Percentiles rank a stretch among this genome's conserved stretches.
These are phyloP conservation scores for Morella rubra DNA, from an alignment of 306 rosid species.

Conservation along the genomic window DNA sequence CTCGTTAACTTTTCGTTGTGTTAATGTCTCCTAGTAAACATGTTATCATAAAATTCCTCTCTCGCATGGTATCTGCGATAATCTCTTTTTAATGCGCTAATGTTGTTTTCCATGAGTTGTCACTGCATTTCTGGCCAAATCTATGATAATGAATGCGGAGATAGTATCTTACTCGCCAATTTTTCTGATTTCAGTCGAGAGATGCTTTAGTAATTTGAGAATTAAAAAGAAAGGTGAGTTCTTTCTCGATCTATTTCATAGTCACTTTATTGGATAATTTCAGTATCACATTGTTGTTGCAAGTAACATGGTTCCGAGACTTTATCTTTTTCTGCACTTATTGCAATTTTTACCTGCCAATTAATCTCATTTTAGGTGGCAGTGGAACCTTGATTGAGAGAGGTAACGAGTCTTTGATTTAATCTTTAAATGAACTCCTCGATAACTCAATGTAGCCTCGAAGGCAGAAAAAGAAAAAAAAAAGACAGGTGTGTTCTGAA, in stretches of 20 bases:
- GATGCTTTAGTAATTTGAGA: constrained; percentile 28
- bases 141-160: constrained; percentile 37
- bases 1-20: constrained; percentile 49
- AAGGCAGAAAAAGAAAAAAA: not conserved
- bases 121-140: constrained; percentile 39
- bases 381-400: not conserved
- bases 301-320: constrained; percentile 11
- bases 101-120: constrained; percentile 38
- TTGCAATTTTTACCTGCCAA: not conserved
- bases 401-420: constrained; percentile 10
- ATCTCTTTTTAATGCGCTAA: constrained; percentile 33
- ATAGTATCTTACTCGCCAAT: constrained; percentile 19
- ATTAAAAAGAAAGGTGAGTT: constrained; percentile 21
- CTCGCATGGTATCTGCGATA: constrained; percentile 41
- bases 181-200: constrained; percentile 21
- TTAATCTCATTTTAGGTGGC: constrained; percentile 4
- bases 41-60: constrained; percentile 40
- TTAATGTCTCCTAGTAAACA: constrained; percentile 44
- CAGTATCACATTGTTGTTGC: constrained; percentile 10
- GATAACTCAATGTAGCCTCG: too few species aligned
- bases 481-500: not conserved
- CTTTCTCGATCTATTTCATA: not conserved
- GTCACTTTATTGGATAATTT: constrained; percentile 3
- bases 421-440: not conserved
- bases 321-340: not conserved